Conservation (phyloP, 177 flowering plant genomes). For the Vitis hybrid region DNA sequence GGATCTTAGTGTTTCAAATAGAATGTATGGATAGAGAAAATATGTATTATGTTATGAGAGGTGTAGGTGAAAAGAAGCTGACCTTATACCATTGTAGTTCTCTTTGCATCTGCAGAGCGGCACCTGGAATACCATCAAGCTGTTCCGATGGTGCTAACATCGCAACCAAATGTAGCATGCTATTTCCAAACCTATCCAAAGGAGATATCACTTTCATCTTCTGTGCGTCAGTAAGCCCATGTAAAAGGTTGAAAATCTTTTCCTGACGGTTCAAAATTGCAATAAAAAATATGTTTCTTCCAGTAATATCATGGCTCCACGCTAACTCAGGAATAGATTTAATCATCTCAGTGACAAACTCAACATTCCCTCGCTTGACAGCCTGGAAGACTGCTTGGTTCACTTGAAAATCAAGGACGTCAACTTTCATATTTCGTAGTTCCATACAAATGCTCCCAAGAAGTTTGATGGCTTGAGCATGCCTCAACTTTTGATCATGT, state of each 20-base stretch:
- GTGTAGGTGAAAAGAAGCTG: no score
- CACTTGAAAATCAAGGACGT: background rate
- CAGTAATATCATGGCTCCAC: fast-evolving
- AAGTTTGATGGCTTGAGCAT: background rate
- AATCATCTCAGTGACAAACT: background rate
- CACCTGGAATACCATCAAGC: slow-evolving; percentile 7
- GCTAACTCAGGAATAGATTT: background rate
- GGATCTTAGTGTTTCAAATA: no score
- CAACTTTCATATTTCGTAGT: no score
- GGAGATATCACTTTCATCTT: no score
- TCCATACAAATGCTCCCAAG: background rate
- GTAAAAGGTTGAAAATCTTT: slow-evolving; percentile 4
- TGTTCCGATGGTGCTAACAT: background rate
- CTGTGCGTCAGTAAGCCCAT: background rate
- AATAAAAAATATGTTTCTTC: background rate
- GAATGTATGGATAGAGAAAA: no score
- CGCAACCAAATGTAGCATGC: slow-evolving; percentile 13
- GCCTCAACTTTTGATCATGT: background rate
- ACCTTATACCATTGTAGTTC: slow-evolving; percentile 25
- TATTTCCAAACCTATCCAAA: background rate
- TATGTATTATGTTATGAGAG: no score
- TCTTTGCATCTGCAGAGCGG: slow-evolving; percentile 28
- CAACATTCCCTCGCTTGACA: background rate
- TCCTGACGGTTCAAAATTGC: slow-evolving; percentile 5
- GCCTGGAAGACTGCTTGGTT: background rate